phyloP scores from a whole-genome alignment of 169 alveolate species.

The Perkinsus olseni region DNA sequence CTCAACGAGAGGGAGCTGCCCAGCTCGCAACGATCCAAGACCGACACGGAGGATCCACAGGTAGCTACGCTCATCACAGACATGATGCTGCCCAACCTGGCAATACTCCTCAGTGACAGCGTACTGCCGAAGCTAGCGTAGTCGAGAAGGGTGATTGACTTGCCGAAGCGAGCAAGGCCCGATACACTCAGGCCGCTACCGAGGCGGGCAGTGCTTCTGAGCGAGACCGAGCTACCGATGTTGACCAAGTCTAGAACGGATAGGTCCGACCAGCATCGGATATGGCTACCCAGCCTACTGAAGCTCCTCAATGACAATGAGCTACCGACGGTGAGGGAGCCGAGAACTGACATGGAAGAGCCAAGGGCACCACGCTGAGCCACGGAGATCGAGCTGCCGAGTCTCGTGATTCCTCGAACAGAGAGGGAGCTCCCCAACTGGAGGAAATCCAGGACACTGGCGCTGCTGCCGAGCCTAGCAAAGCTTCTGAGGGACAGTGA shows the following conservation, averaged over 20 bases:
- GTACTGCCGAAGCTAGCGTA: not conserved
- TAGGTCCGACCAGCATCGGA: not conserved
- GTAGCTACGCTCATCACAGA: not conserved
- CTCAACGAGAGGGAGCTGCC: not conserved
- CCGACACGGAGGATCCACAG: not conserved
- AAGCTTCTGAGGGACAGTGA: not conserved
- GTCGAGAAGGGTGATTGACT: not conserved
- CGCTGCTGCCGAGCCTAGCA: not conserved
- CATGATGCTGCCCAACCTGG: not conserved
- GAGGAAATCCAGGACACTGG: not conserved
- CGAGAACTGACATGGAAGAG: not conserved
- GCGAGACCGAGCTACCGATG: not conserved
- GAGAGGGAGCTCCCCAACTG: not conserved
- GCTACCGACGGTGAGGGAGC: not conserved
- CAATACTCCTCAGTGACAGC: not conserved
- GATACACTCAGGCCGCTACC: not conserved
- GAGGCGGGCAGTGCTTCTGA: not conserved
- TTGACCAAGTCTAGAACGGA: not conserved
- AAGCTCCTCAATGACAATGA: not conserved
- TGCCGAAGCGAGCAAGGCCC: not conserved
- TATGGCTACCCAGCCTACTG: not conserved
- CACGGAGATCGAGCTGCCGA: not conserved
- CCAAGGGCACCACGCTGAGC: not conserved
- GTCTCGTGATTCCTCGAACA: not conserved
- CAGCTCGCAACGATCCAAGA: not conserved